These are phyloP conservation scores for Magnaporthiopsis rhizophila DNA, from an alignment of 2,329 filamentous ascomycete species.

Conservation along the genomic window DNA sequence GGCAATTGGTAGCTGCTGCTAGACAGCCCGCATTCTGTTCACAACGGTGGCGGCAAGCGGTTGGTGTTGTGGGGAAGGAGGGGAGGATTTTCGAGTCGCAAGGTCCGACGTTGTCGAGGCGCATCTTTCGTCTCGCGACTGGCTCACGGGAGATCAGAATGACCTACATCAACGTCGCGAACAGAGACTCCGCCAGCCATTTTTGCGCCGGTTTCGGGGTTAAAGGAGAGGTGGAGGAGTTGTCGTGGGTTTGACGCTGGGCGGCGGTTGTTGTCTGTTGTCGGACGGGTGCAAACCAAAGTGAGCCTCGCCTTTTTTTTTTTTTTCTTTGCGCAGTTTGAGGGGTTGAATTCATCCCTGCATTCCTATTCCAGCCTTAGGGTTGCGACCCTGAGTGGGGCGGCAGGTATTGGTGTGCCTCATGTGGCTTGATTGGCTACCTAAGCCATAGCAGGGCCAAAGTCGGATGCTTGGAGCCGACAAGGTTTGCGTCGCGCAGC, in stretches of 20 bases:
- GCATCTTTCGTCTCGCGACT: neutral
- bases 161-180: constrained; percentile 78
- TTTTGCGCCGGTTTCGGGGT: constrained; percentile 35
- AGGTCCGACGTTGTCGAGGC: neutral
- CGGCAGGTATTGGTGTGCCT: constrained; percentile 1
- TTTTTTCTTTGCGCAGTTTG: neutral
- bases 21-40: neutral
- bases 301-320: neutral
- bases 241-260: constrained; percentile 4
- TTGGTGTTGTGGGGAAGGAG: neutral
- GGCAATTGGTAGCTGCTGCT: neutral
- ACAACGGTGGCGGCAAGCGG: neutral
- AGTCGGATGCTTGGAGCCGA: neutral
- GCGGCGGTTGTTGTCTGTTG: neutral
- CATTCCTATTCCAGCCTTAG: neutral
- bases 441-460: neutral
- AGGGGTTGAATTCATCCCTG: neutral
- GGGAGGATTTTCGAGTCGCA: neutral
- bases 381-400: constrained; percentile 6
- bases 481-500: neutral
- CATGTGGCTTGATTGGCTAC: neutral
- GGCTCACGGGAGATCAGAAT: constrained; percentile 22
- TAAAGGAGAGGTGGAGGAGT: constrained; percentile 5
- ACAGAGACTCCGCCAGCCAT: constrained; percentile 69
- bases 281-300: constrained; percentile 4